Percentiles rank a stretch among this genome's conserved stretches.
Evolutionary conservation across 176 grass and related monocot genomes (phyloP).

Genomic region (Themeda triandra): DNA sequence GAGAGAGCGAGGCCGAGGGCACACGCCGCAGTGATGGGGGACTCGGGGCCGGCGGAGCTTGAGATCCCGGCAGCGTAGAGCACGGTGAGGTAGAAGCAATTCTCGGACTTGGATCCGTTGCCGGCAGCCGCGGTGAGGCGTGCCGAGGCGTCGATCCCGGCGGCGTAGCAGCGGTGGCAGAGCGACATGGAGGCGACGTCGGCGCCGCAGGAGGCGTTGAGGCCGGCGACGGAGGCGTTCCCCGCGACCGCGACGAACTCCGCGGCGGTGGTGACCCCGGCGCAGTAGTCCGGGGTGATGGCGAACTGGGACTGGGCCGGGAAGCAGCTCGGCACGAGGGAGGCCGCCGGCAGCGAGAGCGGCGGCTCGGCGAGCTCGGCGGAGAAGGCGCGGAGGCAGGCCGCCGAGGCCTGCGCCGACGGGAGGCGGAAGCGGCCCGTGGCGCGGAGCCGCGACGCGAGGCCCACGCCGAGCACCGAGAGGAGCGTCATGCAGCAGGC

Average conservation of each 20-base stretch:
- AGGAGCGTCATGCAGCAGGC: slow-evolving; percentile 62
- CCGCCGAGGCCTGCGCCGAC: slow-evolving; percentile 34
- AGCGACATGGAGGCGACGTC: slow-evolving; percentile 33
- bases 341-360: slow-evolving; percentile 41
- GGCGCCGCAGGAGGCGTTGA: slow-evolving; percentile 57
- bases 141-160: slow-evolving; percentile 41
- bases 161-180: slow-evolving; percentile 46
- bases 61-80: slow-evolving; percentile 62
- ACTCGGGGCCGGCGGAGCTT: slow-evolving; percentile 39
- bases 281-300: slow-evolving; percentile 61
- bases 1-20: slow-evolving; percentile 48
- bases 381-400: slow-evolving; percentile 56
- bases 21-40: slow-evolving; percentile 48
- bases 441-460: slow-evolving; percentile 48
- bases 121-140: slow-evolving; percentile 48
- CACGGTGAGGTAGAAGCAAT: slow-evolving; percentile 68
- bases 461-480: slow-evolving; percentile 57
- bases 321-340: slow-evolving; percentile 62
- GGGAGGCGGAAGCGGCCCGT: slow-evolving; percentile 75
- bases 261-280: slow-evolving; percentile 46
- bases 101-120: slow-evolving; percentile 34
- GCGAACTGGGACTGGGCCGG: slow-evolving; percentile 32
- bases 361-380: slow-evolving; percentile 40
- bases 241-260: slow-evolving; percentile 16
- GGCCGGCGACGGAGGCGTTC: not conserved